Base-by-base conservation (phyloP, 768 basidiomycete species). In the Mycena latifolia region DNA sequence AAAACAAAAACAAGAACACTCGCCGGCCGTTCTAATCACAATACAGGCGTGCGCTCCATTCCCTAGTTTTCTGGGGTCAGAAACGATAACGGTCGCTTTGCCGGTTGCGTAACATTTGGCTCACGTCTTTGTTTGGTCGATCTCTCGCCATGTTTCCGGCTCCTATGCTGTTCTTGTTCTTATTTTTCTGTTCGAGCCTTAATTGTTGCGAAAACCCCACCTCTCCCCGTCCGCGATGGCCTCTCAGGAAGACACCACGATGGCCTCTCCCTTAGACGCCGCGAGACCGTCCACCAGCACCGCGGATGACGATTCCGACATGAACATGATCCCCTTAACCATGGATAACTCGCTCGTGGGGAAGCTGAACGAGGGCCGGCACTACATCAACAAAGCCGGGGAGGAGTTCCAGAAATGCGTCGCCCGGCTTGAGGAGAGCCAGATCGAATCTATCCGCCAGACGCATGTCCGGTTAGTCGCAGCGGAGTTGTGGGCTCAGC, bases 371-470 rank as follows among this genome's bases (percentile, higher is more conserved):
- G 61, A 62, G 11, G 61, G 61, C 52, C 52, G 53, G 45, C 28
- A 54, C 17, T 62, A 54, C n/a, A 46, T 62, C 17, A 55, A 54
- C 53, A 54, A 62, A 33, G 61, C 61, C 52, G 61, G 61, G 52
- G 61, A 62, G 31, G 61, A 62, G 61, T 62, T 62, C 53, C 61
- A 62, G 61, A 62, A 62, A 28, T 62, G 61, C 15, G 52, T 39
- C 53, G 45, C 43, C 20, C 61, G 61, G 20, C 61, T 62, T 20
- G 52, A 55, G 2, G 61, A 54, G 11, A 33, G 17, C 17, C 61
- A 62, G 53, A 62, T 62, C 24, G 61, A 62, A 10, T 46, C 52
- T 17, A 55, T 62, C 28, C 61, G 61, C 43, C 61, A 62, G 52
- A 55, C 61, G 10, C 61, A 62, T 48, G 55, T 48, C 53, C 31